These are phyloP conservation scores for Calonectria pteridis DNA, from an alignment of 2,329 filamentous ascomycete genomes.

Conservation along the genomic window DNA sequence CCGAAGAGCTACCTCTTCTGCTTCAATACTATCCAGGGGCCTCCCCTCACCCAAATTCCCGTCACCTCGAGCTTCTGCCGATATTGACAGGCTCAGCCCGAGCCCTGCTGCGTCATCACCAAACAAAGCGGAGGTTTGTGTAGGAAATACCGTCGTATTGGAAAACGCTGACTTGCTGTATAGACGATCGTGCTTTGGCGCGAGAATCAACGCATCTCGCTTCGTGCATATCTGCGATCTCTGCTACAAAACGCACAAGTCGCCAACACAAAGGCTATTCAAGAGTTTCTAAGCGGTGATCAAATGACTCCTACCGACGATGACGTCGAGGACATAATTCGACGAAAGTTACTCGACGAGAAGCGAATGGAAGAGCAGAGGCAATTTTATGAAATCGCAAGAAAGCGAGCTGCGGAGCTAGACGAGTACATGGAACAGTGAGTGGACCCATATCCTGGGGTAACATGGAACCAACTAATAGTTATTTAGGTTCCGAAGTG, in stretches of 20 bases:
- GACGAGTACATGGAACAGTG: constrained; percentile 98
- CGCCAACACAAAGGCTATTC: constrained; percentile 84
- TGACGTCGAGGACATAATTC: constrained; percentile 84
- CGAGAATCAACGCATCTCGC: constrained; percentile 90
- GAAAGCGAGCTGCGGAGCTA: constrained; percentile 88
- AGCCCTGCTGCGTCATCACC: constrained; percentile 42
- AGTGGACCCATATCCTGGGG: constrained; percentile 44
- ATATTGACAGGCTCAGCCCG: constrained; percentile 48
- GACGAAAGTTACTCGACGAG: constrained; percentile 85
- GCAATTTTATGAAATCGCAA: constrained; percentile 94
- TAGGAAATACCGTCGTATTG: too few relatives aligned
- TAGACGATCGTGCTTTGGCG: constrained; percentile 77
- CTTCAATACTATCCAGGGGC: constrained; percentile 48
- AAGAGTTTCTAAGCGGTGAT: constrained; percentile 83
- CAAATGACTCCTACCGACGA: constrained; percentile 83
- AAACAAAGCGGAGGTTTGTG: constrained; percentile 44
- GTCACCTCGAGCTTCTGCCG: constrained; percentile 49
- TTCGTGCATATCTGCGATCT: constrained; percentile 90
- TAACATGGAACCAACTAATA: constrained; percentile 34
- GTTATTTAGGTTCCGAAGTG: constrained; percentile 68
- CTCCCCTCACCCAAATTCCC: constrained; percentile 45
- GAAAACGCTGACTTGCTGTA: constrained; percentile 40
- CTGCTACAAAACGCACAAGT: constrained; percentile 87
- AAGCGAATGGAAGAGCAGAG: constrained; percentile 92
- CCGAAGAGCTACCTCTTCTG: constrained; percentile 42